Base-by-base conservation (phyloP, 2,329 filamentous ascomycete genomes). In the Lachnum nothofagi region DNA sequence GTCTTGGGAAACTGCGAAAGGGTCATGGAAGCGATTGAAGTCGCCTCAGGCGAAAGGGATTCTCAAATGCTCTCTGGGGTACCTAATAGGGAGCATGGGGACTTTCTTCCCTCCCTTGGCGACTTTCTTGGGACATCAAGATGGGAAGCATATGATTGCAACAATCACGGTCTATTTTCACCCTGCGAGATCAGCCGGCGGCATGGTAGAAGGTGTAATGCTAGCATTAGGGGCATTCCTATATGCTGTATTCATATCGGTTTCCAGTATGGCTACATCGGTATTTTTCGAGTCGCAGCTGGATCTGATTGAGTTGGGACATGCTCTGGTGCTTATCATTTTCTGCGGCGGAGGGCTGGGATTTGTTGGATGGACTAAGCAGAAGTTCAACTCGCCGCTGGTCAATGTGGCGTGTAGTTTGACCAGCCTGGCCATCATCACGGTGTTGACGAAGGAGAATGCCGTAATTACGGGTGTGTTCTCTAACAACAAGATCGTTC, bases 151-250 rank as follows among this genome's bases (percentile, higher is more conserved):
- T 68, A 84, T 95, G 63, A 89, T 95, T 44, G 90, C 90, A 25
- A 96, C 91, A 2, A 82, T 96, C 49, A 94, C 89, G 0, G 91
- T 96, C 9, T 97, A 95, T 64, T 97, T 96, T 62, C 90, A 96
- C 66, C 90, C 91, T 4, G 88, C 89, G 5, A 78, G 91, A 49
- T 88, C 88, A 16, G 80, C 84, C 22, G 91, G 91, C 1, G 93
- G 87, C 57, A 95, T 96, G 89, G 78, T 88, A 49, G 88, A 95
- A 68, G 91, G 90, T 3, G 79, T 85, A 9, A 70, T 91, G 27
- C 82, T 93, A 49, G 88, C 88, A 5, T 70, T 87, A 31, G 74
- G 86, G 27, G 91, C 90, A 1, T 88, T 95, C 52, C 68, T 83
- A 31, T 97, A 95, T 65, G 84, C 85, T 2, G 79, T 83, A 27